These are phyloP conservation scores for Candida loeiensis DNA, from an alignment of 805 yeast species.

Conservation along the genomic window DNA sequence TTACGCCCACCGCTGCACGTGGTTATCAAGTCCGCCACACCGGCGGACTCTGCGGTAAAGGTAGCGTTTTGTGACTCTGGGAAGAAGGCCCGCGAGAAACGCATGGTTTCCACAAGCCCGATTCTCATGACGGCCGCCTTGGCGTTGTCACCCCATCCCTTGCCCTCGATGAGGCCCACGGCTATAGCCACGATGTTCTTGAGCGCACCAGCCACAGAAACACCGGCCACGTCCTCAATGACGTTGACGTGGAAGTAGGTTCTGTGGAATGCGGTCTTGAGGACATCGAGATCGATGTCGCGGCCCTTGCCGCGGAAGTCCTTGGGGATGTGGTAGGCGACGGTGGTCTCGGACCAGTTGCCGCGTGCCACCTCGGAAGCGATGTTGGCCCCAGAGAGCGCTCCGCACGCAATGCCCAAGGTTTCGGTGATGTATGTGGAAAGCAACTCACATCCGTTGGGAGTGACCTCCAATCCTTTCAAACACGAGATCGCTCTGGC, in stretches of 20 bases:
- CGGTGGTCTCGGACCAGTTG: conserved; percentile 47
- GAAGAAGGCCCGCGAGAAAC: conserved; percentile 34
- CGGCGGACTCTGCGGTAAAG: conserved; percentile 44
- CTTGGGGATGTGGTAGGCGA: conserved; percentile 38
- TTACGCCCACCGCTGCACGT: conserved; percentile 48
- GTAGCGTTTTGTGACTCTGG: conserved; percentile 37
- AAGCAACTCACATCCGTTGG: conserved; percentile 42
- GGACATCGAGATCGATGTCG: conserved; percentile 38
- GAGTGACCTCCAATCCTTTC: conserved; percentile 44
- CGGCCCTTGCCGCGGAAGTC: conserved; percentile 40
- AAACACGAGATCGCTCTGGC: conserved; percentile 45
- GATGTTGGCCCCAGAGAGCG: conserved; percentile 46
- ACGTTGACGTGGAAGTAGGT: conserved; percentile 45
- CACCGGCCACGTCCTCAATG: conserved; percentile 44
- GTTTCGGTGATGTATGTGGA: conserved; percentile 42
- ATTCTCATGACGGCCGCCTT: conserved; percentile 47
- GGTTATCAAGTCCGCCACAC: conserved; percentile 48
- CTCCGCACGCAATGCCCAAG: conserved; percentile 44
- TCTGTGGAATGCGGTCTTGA: conserved; percentile 45
- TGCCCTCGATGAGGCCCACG: conserved; percentile 46
- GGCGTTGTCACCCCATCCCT: conserved; percentile 50
- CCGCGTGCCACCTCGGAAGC: conserved; percentile 46
- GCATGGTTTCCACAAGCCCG: conserved; percentile 41
- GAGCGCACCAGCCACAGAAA: conserved; percentile 46
- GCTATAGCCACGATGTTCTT: conserved; percentile 46